Conservation (phyloP, 768 basidiomycete species). For the Podaxis sp. region DNA sequence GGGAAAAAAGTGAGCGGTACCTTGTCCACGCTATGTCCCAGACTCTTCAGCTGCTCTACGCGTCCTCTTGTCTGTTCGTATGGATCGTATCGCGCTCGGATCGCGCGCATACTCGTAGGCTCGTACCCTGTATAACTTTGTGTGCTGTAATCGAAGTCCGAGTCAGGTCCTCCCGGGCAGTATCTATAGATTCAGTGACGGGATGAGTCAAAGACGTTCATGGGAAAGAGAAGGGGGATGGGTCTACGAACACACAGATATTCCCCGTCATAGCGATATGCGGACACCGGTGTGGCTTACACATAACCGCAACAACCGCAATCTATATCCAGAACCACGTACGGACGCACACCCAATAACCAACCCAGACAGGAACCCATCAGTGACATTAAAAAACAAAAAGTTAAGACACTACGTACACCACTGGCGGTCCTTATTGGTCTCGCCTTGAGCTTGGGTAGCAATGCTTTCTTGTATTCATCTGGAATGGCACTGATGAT, state of each 20-base stretch:
- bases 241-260: slow-evolving; percentile 83
- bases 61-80: slow-evolving; percentile 96
- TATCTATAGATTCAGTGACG: slow-evolving; percentile 50
- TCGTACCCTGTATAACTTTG: slow-evolving; percentile 95
- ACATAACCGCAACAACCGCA: slow-evolving; percentile 99
- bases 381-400: neutral
- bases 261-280: slow-evolving; percentile 99
- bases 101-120: slow-evolving; percentile 98
- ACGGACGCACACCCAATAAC: no score
- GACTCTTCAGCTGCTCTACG: slow-evolving; percentile 90
- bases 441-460: slow-evolving; percentile 88
- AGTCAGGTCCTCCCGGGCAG: slow-evolving; percentile 98
- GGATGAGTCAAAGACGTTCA: neutral
- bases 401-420: slow-evolving; percentile 43
- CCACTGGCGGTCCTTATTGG: slow-evolving; percentile 97
- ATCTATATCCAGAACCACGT: slow-evolving; percentile 50
- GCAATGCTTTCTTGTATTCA: slow-evolving; percentile 88
- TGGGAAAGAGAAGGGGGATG: neutral
- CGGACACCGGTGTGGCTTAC: slow-evolving; percentile 98
- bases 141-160: slow-evolving; percentile 99
- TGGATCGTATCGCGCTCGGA: slow-evolving; percentile 91
- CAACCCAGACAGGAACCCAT: neutral
- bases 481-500: slow-evolving; percentile 99
- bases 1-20: slow-evolving; percentile 37
- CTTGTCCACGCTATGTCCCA: slow-evolving; percentile 99